Percentiles rank a stretch among this genome's conserved stretches.
These are phyloP conservation scores for Fusarium anthophilum DNA, from an alignment of 2,329 filamentous ascomycete species.

Conservation along the genomic window DNA sequence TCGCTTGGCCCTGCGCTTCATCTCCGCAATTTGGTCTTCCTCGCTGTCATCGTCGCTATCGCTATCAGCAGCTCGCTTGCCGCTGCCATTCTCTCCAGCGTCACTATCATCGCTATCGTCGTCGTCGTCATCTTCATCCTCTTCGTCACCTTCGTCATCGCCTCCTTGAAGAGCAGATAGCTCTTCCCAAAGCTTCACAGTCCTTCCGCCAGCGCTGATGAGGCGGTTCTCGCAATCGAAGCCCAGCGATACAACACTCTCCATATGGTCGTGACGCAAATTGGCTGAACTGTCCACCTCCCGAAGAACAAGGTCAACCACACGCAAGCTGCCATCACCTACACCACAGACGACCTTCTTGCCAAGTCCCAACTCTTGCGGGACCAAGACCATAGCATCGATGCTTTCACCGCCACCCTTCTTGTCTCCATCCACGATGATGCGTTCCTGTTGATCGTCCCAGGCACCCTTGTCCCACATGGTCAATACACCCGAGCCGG, in stretches of 20 bases:
- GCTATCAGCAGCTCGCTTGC: constrained; percentile 59
- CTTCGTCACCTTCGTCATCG: constrained; percentile 46
- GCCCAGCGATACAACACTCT: constrained; percentile 81
- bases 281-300: constrained; percentile 73
- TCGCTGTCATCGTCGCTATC: constrained; percentile 58
- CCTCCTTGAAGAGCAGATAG: constrained; percentile 63
- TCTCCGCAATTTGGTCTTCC: constrained; percentile 47
- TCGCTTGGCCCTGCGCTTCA: constrained; percentile 58
- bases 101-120: constrained; percentile 59
- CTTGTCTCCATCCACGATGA: constrained; percentile 73
- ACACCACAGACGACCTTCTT: constrained; percentile 83
- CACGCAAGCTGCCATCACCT: constrained; percentile 80
- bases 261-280: constrained; percentile 81
- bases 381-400: constrained; percentile 79
- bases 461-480: constrained; percentile 94
- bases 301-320: constrained; percentile 79
- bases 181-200: constrained; percentile 94
- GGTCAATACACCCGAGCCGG: constrained; percentile 81
- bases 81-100: constrained; percentile 53
- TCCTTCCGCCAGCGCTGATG: constrained; percentile 87
- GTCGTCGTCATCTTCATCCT: constrained; percentile 53
- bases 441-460: constrained; percentile 93
- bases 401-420: constrained; percentile 76
- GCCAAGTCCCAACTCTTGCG: constrained; percentile 73
- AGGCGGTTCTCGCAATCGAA: constrained; percentile 89